Evolutionary conservation across 805 yeast species (phyloP).

Genomic region (Metschnikowia aberdeeniae): DNA sequence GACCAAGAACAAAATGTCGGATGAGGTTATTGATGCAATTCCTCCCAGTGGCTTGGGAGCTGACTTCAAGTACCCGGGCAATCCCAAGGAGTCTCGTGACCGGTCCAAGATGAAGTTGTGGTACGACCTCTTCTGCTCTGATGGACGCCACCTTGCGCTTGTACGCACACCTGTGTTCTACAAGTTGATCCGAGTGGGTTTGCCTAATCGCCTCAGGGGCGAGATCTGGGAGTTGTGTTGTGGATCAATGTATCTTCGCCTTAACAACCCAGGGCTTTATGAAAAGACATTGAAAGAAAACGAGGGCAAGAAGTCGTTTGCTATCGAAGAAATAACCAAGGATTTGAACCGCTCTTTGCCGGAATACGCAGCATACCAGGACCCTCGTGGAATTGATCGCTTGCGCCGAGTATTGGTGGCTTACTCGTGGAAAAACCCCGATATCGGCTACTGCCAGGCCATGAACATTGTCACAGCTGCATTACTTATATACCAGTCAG

Average conservation of each 20-base stretch:
- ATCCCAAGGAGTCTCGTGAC: slow-evolving; percentile 69
- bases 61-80: slow-evolving; percentile 84
- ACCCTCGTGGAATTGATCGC: slow-evolving; percentile 76
- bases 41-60: slow-evolving; percentile 88
- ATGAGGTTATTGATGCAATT: slow-evolving; percentile 44
- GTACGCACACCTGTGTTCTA: slow-evolving; percentile 73
- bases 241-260: slow-evolving; percentile 77
- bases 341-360: slow-evolving; percentile 93
- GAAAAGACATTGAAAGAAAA: slow-evolving; percentile 54
- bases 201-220: slow-evolving; percentile 92
- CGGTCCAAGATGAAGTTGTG: slow-evolving; percentile 84
- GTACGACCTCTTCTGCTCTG: slow-evolving; percentile 82
- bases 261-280: slow-evolving; percentile 60
- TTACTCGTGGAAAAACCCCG: slow-evolving; percentile 95
- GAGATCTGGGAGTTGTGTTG: slow-evolving; percentile 93
- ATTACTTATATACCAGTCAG: slow-evolving; percentile 77
- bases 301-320: slow-evolving; percentile 63
- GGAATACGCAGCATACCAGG: slow-evolving; percentile 92
- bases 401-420: slow-evolving; percentile 87
- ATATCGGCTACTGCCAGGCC: slow-evolving; percentile 97
- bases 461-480: slow-evolving; percentile 93
- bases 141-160: slow-evolving; percentile 81
- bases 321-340: slow-evolving; percentile 94
- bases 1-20: slow-evolving; percentile 49
- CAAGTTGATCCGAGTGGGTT: slow-evolving; percentile 81